Evolutionary conservation across 2,329 filamentous ascomycete genomes (phyloP), one percentile per base, ranked within the genome.

Genomic region (Penicillium sp.): DNA sequence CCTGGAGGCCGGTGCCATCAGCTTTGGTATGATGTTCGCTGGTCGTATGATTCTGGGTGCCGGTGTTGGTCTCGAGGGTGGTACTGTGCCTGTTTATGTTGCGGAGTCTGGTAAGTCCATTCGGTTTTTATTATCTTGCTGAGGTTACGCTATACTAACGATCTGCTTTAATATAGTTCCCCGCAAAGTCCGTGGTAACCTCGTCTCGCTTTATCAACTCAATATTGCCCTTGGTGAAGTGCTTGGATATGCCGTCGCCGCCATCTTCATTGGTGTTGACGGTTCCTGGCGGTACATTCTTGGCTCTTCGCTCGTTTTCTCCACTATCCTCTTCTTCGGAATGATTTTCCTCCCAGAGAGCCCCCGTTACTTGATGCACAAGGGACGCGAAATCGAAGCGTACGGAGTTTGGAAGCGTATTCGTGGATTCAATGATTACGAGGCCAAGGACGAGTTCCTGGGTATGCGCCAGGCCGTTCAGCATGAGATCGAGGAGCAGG

Each of bases 221-320:
- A 89, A 88, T 73, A 90, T 90, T 65, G 88, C 88, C 0, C 79
- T 90, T 0, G 88, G 88, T 26, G 88, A 90, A 63, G 87, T 90
- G 2, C 76, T 90, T 1, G 88, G 88, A 2, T 90, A 90, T 57
- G 87, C 85, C 5, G 82, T 90, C 1, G 87, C 85, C 0, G 88
- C 88, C 45, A 89, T 90, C 54, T 90, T 90, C 71, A 77, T 89
- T 58, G 81, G 77, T n/a, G 85, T 90, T 2, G 73, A 76, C 0
- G 88, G 87, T 15, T 87, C 86, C 75, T 90, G 88, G 88, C 81
- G 88, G 35, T 89, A 85, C 69, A 90, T 90, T 57, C 82, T 90
- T 1, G 88, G 87, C 4, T 88, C 85, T 1, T 90, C 87, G 0
- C 80, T 90, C 1, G 69, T 90, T 41, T 90, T 90, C 73, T 88